These are phyloP conservation scores for Pseudisothecium myosuroides DNA, from an alignment of 225 moss, liverwort and hornwort genomes.

Conservation along the genomic window DNA sequence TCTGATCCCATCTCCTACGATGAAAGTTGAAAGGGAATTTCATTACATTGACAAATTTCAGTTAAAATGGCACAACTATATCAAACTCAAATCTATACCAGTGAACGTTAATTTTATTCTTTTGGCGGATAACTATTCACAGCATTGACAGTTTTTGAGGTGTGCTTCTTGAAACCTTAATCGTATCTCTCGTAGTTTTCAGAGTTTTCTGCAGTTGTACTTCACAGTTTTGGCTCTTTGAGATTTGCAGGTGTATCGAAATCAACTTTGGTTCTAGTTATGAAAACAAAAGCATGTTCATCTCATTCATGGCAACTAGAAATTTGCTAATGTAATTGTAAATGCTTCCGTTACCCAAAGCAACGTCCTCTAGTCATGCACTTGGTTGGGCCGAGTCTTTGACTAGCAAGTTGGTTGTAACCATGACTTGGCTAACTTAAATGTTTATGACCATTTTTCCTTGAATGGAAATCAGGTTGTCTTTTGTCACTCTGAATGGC, in stretches of 20 bases:
- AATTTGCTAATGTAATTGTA: not conserved
- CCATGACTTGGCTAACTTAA: not conserved
- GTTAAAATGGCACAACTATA: not conserved
- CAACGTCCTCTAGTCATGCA: not conserved
- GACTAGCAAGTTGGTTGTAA: not conserved
- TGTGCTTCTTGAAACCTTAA: too few species aligned
- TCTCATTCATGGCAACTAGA: too few species aligned
- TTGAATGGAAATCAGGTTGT: not conserved
- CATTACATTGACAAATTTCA: not conserved
- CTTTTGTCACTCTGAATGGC: not conserved
- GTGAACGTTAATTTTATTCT: too few species aligned
- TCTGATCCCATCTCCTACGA: not conserved
- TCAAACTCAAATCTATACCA: not conserved
- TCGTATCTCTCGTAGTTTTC: not conserved
- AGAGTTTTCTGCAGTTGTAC: not conserved
- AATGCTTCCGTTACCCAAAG: not conserved
- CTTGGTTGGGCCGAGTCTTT: not conserved
- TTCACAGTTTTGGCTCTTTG: not conserved
- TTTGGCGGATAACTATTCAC: not conserved
- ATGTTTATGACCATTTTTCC: not conserved
- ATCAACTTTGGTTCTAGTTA: not conserved
- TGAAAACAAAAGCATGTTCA: too few species aligned
- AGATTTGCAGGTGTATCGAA: not conserved
- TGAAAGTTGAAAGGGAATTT: not conserved
- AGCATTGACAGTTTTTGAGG: too few species aligned